These are phyloP conservation scores for Gardenia jasminoides DNA, from an alignment of 257 asterid species.

Conservation along the genomic window DNA sequence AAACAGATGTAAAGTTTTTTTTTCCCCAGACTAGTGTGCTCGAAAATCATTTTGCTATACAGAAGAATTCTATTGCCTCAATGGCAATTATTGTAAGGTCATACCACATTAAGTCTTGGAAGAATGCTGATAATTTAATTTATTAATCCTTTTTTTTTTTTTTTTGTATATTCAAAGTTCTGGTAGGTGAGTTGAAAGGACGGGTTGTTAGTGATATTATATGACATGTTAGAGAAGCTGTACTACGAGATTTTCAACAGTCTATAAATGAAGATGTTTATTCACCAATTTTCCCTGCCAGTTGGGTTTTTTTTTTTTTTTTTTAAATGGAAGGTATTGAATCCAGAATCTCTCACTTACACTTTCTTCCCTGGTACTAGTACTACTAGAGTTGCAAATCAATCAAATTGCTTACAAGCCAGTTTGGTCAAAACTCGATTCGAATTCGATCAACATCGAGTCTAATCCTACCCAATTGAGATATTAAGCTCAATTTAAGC, in stretches of 20 bases:
- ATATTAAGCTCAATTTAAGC: too few species aligned
- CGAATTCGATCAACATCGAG: too few species aligned
- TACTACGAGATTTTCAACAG: background rate
- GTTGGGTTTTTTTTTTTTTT: background rate
- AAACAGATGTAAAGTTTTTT: background rate
- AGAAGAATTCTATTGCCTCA: background rate
- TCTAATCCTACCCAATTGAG: too few species aligned
- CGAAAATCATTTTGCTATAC: background rate
- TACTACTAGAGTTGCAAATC: too few species aligned
- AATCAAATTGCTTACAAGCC: too few species aligned
- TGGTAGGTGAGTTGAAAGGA: background rate
- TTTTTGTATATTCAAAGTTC: too few species aligned
- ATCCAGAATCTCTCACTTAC: too few species aligned
- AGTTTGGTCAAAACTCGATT: too few species aligned
- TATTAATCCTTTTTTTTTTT: background rate
- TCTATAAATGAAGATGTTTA: background rate
- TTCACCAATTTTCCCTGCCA: background rate
- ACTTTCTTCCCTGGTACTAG: too few species aligned
- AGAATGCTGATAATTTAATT: background rate
- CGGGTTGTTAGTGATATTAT: background rate
- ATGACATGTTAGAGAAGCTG: background rate
- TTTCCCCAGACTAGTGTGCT: background rate
- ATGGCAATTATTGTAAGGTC: background rate
- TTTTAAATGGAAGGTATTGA: too few species aligned
- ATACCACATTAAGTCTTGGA: background rate